A percentile compares a stretch with the other conserved stretches of the same genome.
These are phyloP conservation scores for Pisolithus microcarpus DNA, from an alignment of 768 basidiomycete species.

Conservation along the genomic window DNA sequence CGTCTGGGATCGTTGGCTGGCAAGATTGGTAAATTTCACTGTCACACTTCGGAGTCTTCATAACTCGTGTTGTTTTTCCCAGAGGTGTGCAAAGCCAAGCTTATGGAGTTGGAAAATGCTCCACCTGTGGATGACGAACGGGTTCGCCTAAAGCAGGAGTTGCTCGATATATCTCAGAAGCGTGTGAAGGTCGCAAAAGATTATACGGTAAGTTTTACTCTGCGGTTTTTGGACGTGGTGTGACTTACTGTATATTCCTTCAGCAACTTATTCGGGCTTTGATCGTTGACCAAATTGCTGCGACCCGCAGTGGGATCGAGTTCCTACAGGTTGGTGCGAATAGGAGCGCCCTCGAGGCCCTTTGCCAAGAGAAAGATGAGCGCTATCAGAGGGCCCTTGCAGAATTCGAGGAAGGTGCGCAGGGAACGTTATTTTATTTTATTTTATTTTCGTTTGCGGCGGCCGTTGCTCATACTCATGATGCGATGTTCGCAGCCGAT, in stretches of 20 bases:
- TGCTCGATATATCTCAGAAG: conserved; percentile 42
- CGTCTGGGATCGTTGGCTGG: conserved; percentile 25
- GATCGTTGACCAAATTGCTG: conserved; percentile 51
- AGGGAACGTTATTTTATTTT: background rate
- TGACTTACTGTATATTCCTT: background rate
- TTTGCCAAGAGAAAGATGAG: conserved; percentile 52
- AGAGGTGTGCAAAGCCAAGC: conserved; percentile 30
- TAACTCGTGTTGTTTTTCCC: background rate
- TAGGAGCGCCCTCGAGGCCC: conserved; percentile 48
- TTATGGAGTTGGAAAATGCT: conserved; percentile 33
- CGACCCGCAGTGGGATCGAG: conserved; percentile 52
- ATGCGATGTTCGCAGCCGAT: conserved; percentile 35
- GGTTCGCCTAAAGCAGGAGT: conserved; percentile 34
- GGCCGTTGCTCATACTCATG: conserved; percentile 4
- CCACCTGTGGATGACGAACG: conserved; percentile 47
- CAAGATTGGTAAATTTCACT: conserved; percentile 36
- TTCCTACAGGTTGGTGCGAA: conserved; percentile 63
- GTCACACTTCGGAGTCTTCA: background rate
- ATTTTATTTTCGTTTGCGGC: background rate
- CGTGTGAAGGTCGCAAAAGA: conserved; percentile 49
- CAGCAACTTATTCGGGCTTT: conserved; percentile 50
- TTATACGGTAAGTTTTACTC: conserved; percentile 40
- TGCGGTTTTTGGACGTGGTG: background rate
- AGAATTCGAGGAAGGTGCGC: conserved; percentile 47
- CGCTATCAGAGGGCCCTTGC: conserved; percentile 48